Base-by-base conservation (phyloP, 768 basidiomycete genomes). In the Lentinula lateritia region DNA sequence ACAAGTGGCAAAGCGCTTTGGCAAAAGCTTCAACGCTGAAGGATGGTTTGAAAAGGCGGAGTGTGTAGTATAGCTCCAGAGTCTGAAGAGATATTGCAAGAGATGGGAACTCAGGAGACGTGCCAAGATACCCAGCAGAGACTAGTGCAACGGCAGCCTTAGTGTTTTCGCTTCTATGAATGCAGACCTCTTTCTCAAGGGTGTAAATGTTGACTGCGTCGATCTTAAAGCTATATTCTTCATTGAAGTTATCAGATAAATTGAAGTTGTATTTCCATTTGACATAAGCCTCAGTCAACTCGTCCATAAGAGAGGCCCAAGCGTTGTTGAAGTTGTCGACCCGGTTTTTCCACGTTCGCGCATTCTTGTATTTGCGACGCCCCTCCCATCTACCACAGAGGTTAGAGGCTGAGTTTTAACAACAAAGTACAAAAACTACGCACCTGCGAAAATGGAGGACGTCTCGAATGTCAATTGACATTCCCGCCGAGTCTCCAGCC, bases 1-100 rank as follows among this genome's bases (percentile, higher is more conserved):
- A 68, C 10, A 64, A 48, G 61, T 71, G 64, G 61, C 69, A 74
- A 1, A 74, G 20, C 7, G 65, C 62, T 52, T 69, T 67, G 3
- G 28, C 28, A 28, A 28, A 28, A 28, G 28, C 28, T 28, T 28
- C 3, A 4, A 28, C 28, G 3, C 28, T 28, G 28, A 28, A 28
- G 28, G 28, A 28, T 28, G 28, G 28, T 28, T 28, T 28, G 28
- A 28, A 28, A 28, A 28, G 28, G 28, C 3, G 28, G 28, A 28
- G 28, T 28, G 28, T 28, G 28, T 28, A 28, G 28, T 28, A 28
- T 28, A 28, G 28, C 28, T 28, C 28, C 28, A 28, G 28, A 28
- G 28, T 28, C 3, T 6, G 65, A 59, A 59, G 70, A 71, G 68
- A 69, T 18, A 71, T 58, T 9, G 69, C 70, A 23, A 65, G 36